These are phyloP conservation scores for Xylaria telfairii DNA, from an alignment of 495 filamentous ascomycete genomes.

Conservation along the genomic window DNA sequence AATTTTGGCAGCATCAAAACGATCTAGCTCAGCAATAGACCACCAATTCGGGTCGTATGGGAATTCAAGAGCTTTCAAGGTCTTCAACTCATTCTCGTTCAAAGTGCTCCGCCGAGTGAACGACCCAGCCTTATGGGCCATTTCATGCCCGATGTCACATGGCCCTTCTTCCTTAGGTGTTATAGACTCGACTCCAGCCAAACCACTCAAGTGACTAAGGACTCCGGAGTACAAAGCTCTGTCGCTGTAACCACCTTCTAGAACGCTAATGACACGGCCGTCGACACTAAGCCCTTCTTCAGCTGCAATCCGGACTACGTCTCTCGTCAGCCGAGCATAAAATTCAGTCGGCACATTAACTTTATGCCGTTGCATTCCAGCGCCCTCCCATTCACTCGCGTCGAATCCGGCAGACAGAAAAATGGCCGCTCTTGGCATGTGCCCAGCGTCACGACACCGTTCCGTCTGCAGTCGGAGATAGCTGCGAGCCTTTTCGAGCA, in stretches of 20 bases:
- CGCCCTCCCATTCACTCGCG: conserved; percentile 91
- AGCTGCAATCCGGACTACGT: conserved; percentile 80
- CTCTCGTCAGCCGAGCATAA: conserved; percentile 86
- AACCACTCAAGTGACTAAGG: conserved; percentile 83
- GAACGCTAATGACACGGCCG: conserved; percentile 86
- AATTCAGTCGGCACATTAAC: conserved; percentile 97
- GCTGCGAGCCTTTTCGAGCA: conserved; percentile 79
- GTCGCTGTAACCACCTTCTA: conserved; percentile 96
- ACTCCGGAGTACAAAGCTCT: conserved; percentile 86
- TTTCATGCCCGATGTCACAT: conserved; percentile 53
- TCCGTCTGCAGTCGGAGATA: conserved; percentile 75
- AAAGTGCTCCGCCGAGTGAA: conserved; percentile 43
- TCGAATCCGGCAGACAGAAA: conserved; percentile 97
- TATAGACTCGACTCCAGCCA: conserved; percentile 61
- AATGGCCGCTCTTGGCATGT: conserved; percentile 78
- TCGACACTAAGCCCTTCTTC: conserved; percentile 79
- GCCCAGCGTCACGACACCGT: conserved; percentile 56
- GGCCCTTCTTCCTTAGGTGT: conserved; percentile 49
- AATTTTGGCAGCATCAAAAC: conserved; percentile 64
- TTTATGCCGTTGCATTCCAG: conserved; percentile 90
- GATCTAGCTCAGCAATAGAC: conserved; percentile 68
- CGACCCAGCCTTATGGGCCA: conserved; percentile 53
- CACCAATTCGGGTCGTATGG: conserved; percentile 78
- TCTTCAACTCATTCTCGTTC: conserved; percentile 33
- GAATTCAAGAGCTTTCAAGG: conserved; percentile 37